Percentiles rank a stretch among this genome's conserved stretches.
Evolutionary conservation across 192 early-diverging fungal species (phyloP).

Genomic region (Obelidium mucronatum): DNA sequence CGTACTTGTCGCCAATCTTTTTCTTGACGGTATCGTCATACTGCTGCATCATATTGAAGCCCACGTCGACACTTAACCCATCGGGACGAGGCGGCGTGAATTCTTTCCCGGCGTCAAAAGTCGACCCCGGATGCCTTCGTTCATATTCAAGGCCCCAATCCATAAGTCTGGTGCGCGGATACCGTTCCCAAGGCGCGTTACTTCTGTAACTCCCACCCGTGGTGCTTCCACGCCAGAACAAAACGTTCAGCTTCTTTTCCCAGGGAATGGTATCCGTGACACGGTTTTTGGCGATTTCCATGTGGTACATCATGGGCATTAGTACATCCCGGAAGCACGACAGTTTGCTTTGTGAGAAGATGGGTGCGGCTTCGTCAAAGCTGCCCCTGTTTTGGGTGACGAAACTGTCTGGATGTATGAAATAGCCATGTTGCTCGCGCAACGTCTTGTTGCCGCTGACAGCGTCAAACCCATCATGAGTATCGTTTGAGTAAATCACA

Average conservation of each 20-base stretch:
- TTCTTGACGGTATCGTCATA: background rate
- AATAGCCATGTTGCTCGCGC: slow-evolving; percentile 13
- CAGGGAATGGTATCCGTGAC: slow-evolving; percentile 16
- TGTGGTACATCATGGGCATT: slow-evolving; percentile 29
- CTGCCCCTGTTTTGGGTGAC: background rate
- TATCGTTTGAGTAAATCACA: background rate
- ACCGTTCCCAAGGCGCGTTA: slow-evolving; percentile 8
- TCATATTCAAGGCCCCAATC: slow-evolving; percentile 1
- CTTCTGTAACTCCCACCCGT: slow-evolving; percentile 27
- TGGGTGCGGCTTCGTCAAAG: background rate
- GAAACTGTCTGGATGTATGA: background rate
- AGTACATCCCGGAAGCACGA: slow-evolving; percentile 19
- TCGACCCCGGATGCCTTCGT: background rate
- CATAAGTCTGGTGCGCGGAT: background rate
- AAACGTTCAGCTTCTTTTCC: slow-evolving; percentile 18
- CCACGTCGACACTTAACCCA: slow-evolving; percentile 5
- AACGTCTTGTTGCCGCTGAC: background rate
- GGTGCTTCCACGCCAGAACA: slow-evolving; percentile 35
- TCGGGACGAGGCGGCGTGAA: background rate
- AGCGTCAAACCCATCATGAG: background rate
- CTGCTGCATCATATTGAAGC: background rate
- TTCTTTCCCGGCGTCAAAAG: slow-evolving; percentile 19
- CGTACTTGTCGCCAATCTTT: slow-evolving; percentile 13
- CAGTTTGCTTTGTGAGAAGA: slow-evolving; percentile 33
- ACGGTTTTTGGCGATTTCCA: background rate